A percentile compares a stretch with the other conserved stretches of the same genome.
These are phyloP conservation scores for Teratosphaeria destructans DNA, from an alignment of 2,329 filamentous ascomycete species.

Conservation along the genomic window DNA sequence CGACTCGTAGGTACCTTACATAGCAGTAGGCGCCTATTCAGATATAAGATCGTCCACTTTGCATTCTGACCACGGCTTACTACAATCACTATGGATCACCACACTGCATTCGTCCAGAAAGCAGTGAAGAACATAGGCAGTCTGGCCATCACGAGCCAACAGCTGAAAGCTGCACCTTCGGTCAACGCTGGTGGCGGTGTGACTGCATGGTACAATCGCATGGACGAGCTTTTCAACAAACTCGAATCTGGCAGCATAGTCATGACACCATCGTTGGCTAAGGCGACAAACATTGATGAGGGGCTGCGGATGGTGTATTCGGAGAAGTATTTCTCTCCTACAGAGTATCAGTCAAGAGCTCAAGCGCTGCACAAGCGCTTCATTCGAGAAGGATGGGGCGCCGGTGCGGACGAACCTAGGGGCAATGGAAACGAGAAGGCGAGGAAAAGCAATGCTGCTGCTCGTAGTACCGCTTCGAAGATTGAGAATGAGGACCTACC, in stretches of 20 bases:
- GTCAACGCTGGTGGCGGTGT: not conserved
- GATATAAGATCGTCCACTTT: not conserved
- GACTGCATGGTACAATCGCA: not conserved
- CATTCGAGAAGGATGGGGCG: constrained; percentile 13
- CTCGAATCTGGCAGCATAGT: not conserved
- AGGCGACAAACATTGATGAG: not conserved
- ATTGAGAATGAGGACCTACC: not conserved
- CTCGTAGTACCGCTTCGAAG: not conserved
- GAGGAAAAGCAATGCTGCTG: constrained; percentile 1
- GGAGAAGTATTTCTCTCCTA: constrained; percentile 9
- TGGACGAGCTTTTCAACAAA: not conserved
- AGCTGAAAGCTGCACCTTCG: not conserved
- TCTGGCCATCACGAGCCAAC: not conserved
- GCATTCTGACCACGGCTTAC: not conserved
- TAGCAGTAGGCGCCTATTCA: not conserved
- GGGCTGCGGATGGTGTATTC: not conserved
- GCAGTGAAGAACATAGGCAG: not conserved
- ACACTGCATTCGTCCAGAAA: not conserved
- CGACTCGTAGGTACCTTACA: not conserved
- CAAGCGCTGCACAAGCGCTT: constrained; percentile 9
- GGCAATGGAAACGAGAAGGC: constrained; percentile 4
- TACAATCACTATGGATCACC: not conserved
- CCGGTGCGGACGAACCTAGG: not conserved
- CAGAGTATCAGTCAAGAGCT: constrained; percentile 6
- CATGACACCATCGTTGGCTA: not conserved